Percentiles rank a stretch among this genome's conserved stretches.
These are phyloP conservation scores for Diplodia scrobiculata DNA, from an alignment of 2,329 filamentous ascomycete genomes.

Conservation along the genomic window DNA sequence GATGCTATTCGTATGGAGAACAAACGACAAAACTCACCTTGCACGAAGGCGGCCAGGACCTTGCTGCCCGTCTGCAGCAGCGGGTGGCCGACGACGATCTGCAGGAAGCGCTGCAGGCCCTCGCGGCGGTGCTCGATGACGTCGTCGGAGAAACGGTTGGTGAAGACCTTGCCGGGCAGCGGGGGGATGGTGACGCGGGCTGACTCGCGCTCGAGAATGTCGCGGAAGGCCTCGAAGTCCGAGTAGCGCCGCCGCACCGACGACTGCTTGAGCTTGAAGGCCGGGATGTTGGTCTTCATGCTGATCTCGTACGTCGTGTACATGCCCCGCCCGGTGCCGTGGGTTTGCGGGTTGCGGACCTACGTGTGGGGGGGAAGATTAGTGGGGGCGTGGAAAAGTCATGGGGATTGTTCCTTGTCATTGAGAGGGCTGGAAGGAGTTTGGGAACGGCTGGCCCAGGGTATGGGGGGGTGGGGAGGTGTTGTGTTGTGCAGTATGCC, in stretches of 20 bases:
- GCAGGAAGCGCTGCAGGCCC: constrained; percentile 90
- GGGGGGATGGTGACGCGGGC: constrained; percentile 94
- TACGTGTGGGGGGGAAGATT: constrained; percentile 43
- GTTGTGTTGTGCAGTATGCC: constrained; percentile 4
- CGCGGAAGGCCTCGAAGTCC: constrained; percentile 98
- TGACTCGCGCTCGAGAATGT: constrained; percentile 93
- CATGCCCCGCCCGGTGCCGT: constrained; percentile 92
- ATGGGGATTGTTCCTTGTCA: background rate
- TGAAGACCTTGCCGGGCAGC: constrained; percentile 94
- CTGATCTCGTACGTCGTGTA: constrained; percentile 99
- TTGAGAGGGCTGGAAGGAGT: background rate
- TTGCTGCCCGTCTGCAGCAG: constrained; percentile 96
- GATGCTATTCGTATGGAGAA: background rate
- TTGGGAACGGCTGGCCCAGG: background rate
- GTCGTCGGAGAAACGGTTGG: constrained; percentile 95
- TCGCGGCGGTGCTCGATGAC: constrained; percentile 93
- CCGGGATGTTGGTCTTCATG: constrained; percentile 96
- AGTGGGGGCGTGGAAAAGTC: constrained; percentile 9
- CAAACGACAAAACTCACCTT: constrained; percentile 62
- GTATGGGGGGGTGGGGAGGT: background rate
- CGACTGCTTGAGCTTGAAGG: constrained; percentile 87
- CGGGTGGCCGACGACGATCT: constrained; percentile 96
- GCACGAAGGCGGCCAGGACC: constrained; percentile 92
- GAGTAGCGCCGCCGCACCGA: constrained; percentile 91
- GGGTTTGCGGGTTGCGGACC: constrained; percentile 91